phyloP scores from a whole-genome alignment of 2,329 filamentous ascomycete genomes.

The Cyclaneusma minus region DNA sequence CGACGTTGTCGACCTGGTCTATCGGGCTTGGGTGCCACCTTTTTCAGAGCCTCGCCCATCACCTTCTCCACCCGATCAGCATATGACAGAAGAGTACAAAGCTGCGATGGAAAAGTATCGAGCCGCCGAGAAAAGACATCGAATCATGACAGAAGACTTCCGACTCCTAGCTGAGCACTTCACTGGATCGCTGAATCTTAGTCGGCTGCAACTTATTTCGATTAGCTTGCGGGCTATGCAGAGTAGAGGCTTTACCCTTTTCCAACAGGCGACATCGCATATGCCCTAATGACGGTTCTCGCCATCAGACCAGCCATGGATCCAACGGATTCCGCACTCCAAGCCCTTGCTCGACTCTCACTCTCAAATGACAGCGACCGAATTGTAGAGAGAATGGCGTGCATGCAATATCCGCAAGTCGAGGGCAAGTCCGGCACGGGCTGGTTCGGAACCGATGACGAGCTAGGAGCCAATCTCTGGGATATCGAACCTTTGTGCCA shows the following conservation, averaged over 20 bases:
- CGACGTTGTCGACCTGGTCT: neutral
- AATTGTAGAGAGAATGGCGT: slow-evolving; percentile 18
- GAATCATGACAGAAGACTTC: slow-evolving; percentile 4
- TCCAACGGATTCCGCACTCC: slow-evolving; percentile 13
- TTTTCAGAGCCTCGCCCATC: too few relatives aligned
- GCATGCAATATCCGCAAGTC: slow-evolving; percentile 8
- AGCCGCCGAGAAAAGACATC: too few relatives aligned
- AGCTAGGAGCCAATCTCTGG: slow-evolving; percentile 16
- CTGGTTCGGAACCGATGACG: slow-evolving; percentile 13
- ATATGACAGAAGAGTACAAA: too few relatives aligned
- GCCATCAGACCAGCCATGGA: slow-evolving; percentile 13
- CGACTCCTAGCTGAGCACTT: slow-evolving; percentile 17
- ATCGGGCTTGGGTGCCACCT: slow-evolving; percentile 1
- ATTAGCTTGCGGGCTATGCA: slow-evolving; percentile 14
- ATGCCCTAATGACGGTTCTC: slow-evolving; percentile 19
- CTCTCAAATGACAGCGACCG: slow-evolving; percentile 18
- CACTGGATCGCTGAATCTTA: slow-evolving; percentile 12
- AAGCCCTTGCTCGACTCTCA: slow-evolving; percentile 18
- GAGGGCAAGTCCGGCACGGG: slow-evolving; percentile 2
- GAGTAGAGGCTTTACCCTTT: slow-evolving; percentile 4
- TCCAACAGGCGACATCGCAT: slow-evolving; percentile 15
- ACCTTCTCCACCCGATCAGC: too few relatives aligned
- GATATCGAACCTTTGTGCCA: slow-evolving; percentile 18
- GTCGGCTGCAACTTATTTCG: slow-evolving; percentile 14
- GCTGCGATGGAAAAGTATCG: too few relatives aligned